Base-by-base conservation (phyloP, 2,329 filamentous ascomycete species). In the Albifimbria verrucaria region DNA sequence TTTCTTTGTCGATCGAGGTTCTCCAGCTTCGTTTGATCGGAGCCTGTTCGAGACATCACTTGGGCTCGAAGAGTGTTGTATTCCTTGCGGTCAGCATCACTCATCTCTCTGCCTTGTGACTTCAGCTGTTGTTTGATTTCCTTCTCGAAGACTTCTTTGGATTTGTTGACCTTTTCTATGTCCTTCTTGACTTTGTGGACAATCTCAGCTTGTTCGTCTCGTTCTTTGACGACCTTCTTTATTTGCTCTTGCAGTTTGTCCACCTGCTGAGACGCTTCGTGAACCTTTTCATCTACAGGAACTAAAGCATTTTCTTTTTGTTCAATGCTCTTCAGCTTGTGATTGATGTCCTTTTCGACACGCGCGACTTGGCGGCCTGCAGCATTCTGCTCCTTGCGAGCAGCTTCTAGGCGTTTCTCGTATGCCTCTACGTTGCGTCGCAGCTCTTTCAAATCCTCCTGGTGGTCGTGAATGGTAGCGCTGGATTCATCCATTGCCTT, bases 391-490 rank as follows among this genome's bases (percentile, higher is more conserved):
- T 93, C 89, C 61, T 86, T 87, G 60, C 90, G 88, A 17, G 93
- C 92, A 24, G 86, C 82, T 50, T 96, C 90, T 4, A 97, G 82
- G 54, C 82, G 85, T 58, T 82, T 82, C 63, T 96, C 89, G 60
- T 90, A 96, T 52, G 89, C 86, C 64, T 95, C 89, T 20, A 97
- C 87, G 32, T 90, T 92, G 47, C 94, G 89, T 50, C 89, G 87
- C 67, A 92, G 89, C 69, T 97, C 93, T 68, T 96, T 96, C 20
- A 99, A 78, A 62, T 97, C 92, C 65, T 96, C 91, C 64, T 97
- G 92, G 63, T 97, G 92, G 62, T 90, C 91, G 63, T 93, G 88
- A 53, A 99, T 99, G 63, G 94, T 87, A 44, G 85, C 86, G 60
- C 88, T 92, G 22, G 94, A 96, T 62, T 93, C 89, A 62, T 97